Percentiles rank a stretch among this genome's conserved stretches.
These are phyloP conservation scores for Peltaster fructicola DNA, from an alignment of 2,329 filamentous ascomycete genomes.

Conservation along the genomic window DNA sequence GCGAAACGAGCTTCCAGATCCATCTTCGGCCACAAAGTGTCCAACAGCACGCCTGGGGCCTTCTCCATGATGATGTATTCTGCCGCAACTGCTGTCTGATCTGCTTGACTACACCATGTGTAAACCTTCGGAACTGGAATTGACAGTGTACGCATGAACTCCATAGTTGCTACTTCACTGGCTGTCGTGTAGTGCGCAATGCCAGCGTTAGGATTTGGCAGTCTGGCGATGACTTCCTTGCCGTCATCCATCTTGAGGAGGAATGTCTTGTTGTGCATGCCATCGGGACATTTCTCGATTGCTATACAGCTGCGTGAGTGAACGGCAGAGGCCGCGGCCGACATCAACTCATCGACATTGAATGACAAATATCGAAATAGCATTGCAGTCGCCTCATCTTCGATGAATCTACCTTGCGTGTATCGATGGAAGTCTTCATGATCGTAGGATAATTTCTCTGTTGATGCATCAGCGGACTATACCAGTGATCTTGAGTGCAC, in stretches of 20 bases:
- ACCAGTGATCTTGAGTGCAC: too few relatives aligned
- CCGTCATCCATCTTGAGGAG: conserved; percentile 21
- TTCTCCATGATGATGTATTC: conserved; percentile 15
- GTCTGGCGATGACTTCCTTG: conserved; percentile 18
- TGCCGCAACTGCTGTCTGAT: conserved; percentile 8
- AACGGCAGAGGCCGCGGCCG: conserved; percentile 12
- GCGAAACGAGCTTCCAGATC: conserved; percentile 8
- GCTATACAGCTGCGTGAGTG: conserved; percentile 12
- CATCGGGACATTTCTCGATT: conserved; percentile 17
- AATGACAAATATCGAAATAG: conserved; percentile 12
- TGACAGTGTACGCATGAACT: conserved; percentile 16
- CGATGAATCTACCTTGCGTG: too few relatives aligned
- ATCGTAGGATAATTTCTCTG: too few relatives aligned
- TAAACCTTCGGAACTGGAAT: conserved; percentile 10
- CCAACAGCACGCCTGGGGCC: conserved; percentile 16
- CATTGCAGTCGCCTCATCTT: too few relatives aligned
- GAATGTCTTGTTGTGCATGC: conserved; percentile 20
- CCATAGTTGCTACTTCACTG: conserved; percentile 23
- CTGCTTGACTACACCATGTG: conserved; percentile 7
- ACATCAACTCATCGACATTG: conserved; percentile 15
- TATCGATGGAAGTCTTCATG: too few relatives aligned
- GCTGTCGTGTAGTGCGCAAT: conserved; percentile 19
- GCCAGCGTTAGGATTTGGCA: conserved; percentile 22
- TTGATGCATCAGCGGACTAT: too few relatives aligned
- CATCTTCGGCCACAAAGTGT: conserved; percentile 17